Conservation (phyloP, 164 flowering plant genomes). For the Cinnamomum chago region DNA sequence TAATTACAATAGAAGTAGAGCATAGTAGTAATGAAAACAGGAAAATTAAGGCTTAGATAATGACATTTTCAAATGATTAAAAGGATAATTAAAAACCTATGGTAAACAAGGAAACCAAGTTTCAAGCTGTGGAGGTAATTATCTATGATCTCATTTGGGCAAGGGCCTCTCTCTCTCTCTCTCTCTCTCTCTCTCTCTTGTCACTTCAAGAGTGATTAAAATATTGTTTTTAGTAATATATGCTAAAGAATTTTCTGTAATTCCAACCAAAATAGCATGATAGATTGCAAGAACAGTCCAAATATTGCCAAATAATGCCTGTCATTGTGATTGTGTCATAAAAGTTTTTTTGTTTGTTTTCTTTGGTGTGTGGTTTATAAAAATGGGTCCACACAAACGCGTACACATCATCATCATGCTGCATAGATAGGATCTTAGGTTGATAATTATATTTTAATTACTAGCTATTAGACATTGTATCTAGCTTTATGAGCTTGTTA, state of each 20-base stretch:
- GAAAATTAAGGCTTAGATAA: not conserved
- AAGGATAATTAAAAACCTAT: not conserved
- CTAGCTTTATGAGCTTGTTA: conserved; percentile 3
- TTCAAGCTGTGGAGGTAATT: not conserved
- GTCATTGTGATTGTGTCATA: not conserved
- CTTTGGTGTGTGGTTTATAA: not conserved
- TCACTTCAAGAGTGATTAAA: not conserved
- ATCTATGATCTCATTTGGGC: not conserved
- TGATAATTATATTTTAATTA: not conserved
- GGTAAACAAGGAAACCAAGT: not conserved
- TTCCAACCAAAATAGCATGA: not conserved
- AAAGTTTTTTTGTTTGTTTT: not conserved
- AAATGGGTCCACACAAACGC: conserved; percentile 6
- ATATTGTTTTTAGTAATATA: not conserved
- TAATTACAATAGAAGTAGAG: not conserved
- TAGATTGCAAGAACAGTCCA: conserved; percentile 1
- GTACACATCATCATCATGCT: conserved; percentile 4
- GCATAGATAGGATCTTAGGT: conserved; percentile 1
- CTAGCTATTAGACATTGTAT: not conserved
- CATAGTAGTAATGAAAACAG: not conserved
- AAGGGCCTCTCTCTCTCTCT: not conserved
- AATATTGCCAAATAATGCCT: conserved; percentile 1
- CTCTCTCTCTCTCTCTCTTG: not conserved
- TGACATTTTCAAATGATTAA: too few species aligned
- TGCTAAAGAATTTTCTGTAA: not conserved